Evolutionary conservation across 1,284 basidiomycete genomes (phyloP), one percentile per base, ranked within the genome.

Genomic region (Cryptococcus sp.): DNA sequence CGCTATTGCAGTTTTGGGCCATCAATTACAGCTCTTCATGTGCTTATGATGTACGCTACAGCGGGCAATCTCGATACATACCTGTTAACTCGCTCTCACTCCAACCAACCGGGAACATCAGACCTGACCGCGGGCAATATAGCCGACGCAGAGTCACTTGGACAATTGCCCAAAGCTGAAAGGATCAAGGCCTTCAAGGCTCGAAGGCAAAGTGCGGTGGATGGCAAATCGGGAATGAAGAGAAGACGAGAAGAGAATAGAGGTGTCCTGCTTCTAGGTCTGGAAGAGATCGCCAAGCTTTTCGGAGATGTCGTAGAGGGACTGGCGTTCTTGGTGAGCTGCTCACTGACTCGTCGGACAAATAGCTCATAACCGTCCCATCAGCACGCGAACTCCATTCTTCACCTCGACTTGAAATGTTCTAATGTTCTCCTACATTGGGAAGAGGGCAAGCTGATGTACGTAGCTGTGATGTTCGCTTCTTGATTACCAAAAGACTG

Each of bases 21-120:
- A 0, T 84, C 85, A 62, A 85, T 94, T 17, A 89, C 89, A 3
- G 89, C 91, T 0, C 78, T 93, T 22, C 88, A 91, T 68, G 86
- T 94, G 2, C 81, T 94, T 13, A 94, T 94, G 91, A 90, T 93
- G 81, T 94, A 88, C 86, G 92, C 91, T 0, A 90, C 92, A 79
- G 89, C 88, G 3, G 91, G 91, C 7, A 79, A 80, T 41, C 82
- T 94, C 41, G 91, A 94, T 69, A 88, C 91, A 70, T 88, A 89
- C 73, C 91, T 94, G 63, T 84, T 89, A 57, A 82, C 85, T 16
- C 88, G 91, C 17, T 69, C 71, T 13, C 66, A 73, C 38, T 55
- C 65, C 10, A 57, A 65, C 44, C 59, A 62, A 6, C 87, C 88
- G 15, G 47, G 62, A 38, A 34, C 29, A 10, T 58, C 65, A 0